A percentile compares a stretch with the other conserved stretches of the same genome.
These are phyloP conservation scores for Cydonia oblonga DNA, from an alignment of 331 rosid genomes.

Conservation along the genomic window DNA sequence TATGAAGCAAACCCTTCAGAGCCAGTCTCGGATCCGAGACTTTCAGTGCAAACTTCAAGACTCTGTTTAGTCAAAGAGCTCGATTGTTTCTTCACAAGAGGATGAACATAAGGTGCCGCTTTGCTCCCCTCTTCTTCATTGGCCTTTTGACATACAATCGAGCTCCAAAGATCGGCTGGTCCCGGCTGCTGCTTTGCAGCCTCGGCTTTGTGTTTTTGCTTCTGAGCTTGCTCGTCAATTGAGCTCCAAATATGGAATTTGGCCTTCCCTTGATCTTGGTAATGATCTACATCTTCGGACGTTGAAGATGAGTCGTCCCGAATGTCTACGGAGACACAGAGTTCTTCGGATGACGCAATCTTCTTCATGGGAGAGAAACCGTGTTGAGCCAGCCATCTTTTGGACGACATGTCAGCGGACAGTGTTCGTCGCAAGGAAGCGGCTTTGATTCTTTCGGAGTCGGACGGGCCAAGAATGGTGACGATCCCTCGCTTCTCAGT, in stretches of 20 bases:
- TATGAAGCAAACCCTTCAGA: slow-evolving; percentile 50
- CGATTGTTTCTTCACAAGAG: slow-evolving; percentile 47
- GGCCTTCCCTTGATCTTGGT: slow-evolving; percentile 4
- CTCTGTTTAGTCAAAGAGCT: slow-evolving; percentile 43
- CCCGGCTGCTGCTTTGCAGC: slow-evolving; percentile 9
- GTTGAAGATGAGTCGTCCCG: slow-evolving; percentile 21
- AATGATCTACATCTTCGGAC: slow-evolving; percentile 20
- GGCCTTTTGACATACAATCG: slow-evolving; percentile 35
- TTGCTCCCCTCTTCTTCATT: slow-evolving; percentile 21
- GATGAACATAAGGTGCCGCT: slow-evolving; percentile 57
- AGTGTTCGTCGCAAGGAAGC: slow-evolving; percentile 62
- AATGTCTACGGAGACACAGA: slow-evolving; percentile 10
- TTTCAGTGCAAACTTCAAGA: slow-evolving; percentile 63
- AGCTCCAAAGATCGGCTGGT: slow-evolving; percentile 39
- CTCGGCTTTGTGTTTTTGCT: slow-evolving; percentile 14
- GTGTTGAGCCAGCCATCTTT: slow-evolving; percentile 49
- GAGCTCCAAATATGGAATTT: slow-evolving; percentile 39
- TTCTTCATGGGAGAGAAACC: slow-evolving; percentile 45
- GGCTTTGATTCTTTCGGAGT: slow-evolving; percentile 14
- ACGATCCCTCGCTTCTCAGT: slow-evolving; percentile 54
- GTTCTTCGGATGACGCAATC: slow-evolving; percentile 40
- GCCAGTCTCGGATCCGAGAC: slow-evolving; percentile 84
- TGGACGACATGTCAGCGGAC: slow-evolving; percentile 90
- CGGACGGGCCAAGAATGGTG: slow-evolving; percentile 42
- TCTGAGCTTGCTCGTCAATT: slow-evolving; percentile 22